Evolutionary conservation across 1,284 basidiomycete species (phyloP), one percentile per base, ranked within the genome.

Genomic region (Ganoderma boninense): DNA sequence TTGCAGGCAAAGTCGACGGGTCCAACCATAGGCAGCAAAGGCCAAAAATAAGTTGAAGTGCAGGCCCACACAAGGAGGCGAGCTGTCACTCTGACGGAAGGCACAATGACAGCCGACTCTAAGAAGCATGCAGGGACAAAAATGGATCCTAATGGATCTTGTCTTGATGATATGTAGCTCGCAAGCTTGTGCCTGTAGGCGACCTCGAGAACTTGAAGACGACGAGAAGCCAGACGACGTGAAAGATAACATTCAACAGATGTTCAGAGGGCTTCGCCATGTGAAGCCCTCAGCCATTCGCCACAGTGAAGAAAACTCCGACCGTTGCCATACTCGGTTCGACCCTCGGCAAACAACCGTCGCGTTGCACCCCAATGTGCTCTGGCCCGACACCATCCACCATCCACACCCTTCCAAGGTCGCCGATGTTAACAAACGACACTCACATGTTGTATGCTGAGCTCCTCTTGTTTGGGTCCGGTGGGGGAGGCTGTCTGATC

Each of bases 381-480:
- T 16, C 56, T 14, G 26, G 23, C 23, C 49, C 10, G 23, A 54
- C 2, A 26, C 23, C 10, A 54, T 7, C n/a, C 35, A 26, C 11
- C 10, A 54, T 7, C n/a, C 26, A 44, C 40, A 29, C 57, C 35
- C 35, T 38, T 32, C 44, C 35, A 54, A 26, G 26, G 54, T 40
- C 40, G 32, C 38, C 29, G 26, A 42, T 5, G 40, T n/a, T 16
- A 42, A 6, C 10, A 23, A 42, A 26, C 2, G 32, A 29, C 54
- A 87, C 90, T 62, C 81, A 93, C 92, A 92, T 85, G 79, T 89
- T 87, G 80, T 91, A 90, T 64, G 87, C 87, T 35, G 90, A 90
- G 40, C 84, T 80, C 70, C 87, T 82, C 68, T 82, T 83, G 78
- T 88, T 79, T 73, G 82, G 75, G 80, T 84, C 69, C 74, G 79